phyloP scores from a whole-genome alignment of 805 yeast species.

The Candida manassasensis region DNA sequence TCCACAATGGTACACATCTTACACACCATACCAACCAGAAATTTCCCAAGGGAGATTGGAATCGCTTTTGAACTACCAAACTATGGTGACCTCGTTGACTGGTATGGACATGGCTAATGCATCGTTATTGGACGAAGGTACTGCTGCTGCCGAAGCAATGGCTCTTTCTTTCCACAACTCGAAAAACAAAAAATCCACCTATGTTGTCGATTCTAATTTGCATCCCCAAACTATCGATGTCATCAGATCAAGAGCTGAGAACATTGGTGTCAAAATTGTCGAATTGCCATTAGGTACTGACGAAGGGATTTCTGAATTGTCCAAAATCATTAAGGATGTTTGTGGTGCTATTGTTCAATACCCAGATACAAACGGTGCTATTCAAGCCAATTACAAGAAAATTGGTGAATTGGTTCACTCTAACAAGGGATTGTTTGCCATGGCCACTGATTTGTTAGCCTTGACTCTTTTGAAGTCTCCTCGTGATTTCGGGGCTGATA shows the following conservation, averaged over 20 bases:
- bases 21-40: conserved; percentile 98
- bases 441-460: conserved; percentile 91
- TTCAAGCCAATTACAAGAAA: conserved; percentile 41
- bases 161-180: conserved; percentile 65
- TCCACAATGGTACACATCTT: conserved; percentile 98
- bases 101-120: conserved; percentile 96
- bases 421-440: conserved; percentile 70
- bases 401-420: conserved; percentile 65
- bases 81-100: conserved; percentile 84
- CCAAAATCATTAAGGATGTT: conserved; percentile 29
- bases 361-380: conserved; percentile 80
- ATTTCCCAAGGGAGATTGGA: conserved; percentile 95
- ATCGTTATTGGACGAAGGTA: conserved; percentile 90
- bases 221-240: conserved; percentile 88
- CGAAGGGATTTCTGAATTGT: conserved; percentile 24
- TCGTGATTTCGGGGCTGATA: conserved; percentile 81
- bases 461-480: conserved; percentile 85
- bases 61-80: conserved; percentile 85
- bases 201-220: conserved; percentile 67
- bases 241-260: conserved; percentile 70
- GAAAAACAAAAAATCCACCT: conserved; percentile 63
- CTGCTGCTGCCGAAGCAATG: conserved; percentile 98
- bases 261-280: conserved; percentile 62
- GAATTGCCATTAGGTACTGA: conserved; percentile 50
- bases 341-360: conserved; percentile 89